A percentile compares a stretch with the other conserved stretches of the same genome.
phyloP scores from a whole-genome alignment of 768 basidiomycete species.

The Collybiopsis confluens region DNA sequence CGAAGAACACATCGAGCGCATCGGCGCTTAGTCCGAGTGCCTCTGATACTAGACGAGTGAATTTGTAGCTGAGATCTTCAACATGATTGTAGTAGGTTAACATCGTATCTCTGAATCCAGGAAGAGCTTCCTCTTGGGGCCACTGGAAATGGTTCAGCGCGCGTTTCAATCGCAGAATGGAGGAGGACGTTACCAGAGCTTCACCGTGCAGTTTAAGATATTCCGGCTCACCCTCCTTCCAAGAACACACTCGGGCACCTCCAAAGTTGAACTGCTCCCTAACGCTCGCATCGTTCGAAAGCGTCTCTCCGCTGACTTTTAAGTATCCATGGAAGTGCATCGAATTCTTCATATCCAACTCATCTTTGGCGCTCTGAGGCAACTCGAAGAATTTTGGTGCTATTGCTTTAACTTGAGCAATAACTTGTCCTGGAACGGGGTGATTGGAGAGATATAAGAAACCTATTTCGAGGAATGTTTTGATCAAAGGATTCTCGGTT shows the following conservation, averaged over 20 bases:
- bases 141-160: background rate
- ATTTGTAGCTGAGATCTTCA: constrained; percentile 39
- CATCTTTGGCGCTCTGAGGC: constrained; percentile 38
- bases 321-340: constrained; percentile 55
- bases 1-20: constrained; percentile 39
- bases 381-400: constrained; percentile 47
- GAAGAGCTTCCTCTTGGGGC: constrained; percentile 24
- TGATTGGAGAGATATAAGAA: constrained; percentile 51
- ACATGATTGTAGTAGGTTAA: constrained; percentile 38
- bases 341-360: constrained; percentile 44
- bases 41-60: constrained; percentile 41
- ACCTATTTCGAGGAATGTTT: too few species aligned
- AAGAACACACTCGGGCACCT: constrained; percentile 36
- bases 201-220: constrained; percentile 48
- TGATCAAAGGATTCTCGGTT: too few species aligned
- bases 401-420: constrained; percentile 36
- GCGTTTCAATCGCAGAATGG: background rate
- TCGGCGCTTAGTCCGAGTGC: constrained; percentile 40
- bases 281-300: constrained; percentile 43
- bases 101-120: constrained; percentile 42
- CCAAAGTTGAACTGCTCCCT: constrained; percentile 56
- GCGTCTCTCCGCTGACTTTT: constrained; percentile 43
- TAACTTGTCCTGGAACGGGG: constrained; percentile 31
- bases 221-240: constrained; percentile 45
- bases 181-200: constrained; percentile 35